These are phyloP conservation scores for Aspergillus spinulosporus DNA, from an alignment of 2,329 filamentous ascomycete genomes.

Conservation along the genomic window DNA sequence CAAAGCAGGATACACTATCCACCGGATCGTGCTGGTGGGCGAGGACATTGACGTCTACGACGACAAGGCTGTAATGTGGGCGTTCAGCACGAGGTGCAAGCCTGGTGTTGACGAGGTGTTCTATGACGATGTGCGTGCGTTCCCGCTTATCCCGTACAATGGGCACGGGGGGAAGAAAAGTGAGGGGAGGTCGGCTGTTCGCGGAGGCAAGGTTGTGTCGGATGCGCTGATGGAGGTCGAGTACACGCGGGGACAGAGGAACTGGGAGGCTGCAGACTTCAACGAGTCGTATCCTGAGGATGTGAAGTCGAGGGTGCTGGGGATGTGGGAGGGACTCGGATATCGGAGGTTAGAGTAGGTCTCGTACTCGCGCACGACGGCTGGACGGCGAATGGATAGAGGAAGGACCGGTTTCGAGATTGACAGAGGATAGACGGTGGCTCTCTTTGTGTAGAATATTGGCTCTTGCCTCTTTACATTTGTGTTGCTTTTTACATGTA, in stretches of 20 bases:
- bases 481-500: no score
- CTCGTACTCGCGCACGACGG: no score
- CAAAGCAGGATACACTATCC: constrained; percentile 47
- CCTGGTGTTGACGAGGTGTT: constrained; percentile 47
- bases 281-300: constrained; percentile 40
- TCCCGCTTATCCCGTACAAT: constrained; percentile 52
- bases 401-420: no score
- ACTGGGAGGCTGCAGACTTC: constrained; percentile 38
- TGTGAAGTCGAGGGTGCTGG: constrained; percentile 41
- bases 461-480: no score
- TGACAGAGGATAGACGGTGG: no score
- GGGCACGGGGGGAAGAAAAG: constrained; percentile 37
- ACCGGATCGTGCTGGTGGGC: constrained; percentile 49
- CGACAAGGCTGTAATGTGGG: constrained; percentile 51
- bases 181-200: constrained; percentile 21
- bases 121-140: constrained; percentile 48
- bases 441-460: no score
- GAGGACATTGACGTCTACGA: constrained; percentile 54
- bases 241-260: constrained; percentile 39
- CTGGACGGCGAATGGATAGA: no score
- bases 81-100: constrained; percentile 51
- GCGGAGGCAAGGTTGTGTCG: constrained; percentile 51
- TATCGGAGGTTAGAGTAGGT: constrained; percentile 21
- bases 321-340: constrained; percentile 37
- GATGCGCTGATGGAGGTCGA: constrained; percentile 48